phyloP scores from a whole-genome alignment of 2,329 filamentous ascomycete species.

The Rasamsonia emersonii region DNA sequence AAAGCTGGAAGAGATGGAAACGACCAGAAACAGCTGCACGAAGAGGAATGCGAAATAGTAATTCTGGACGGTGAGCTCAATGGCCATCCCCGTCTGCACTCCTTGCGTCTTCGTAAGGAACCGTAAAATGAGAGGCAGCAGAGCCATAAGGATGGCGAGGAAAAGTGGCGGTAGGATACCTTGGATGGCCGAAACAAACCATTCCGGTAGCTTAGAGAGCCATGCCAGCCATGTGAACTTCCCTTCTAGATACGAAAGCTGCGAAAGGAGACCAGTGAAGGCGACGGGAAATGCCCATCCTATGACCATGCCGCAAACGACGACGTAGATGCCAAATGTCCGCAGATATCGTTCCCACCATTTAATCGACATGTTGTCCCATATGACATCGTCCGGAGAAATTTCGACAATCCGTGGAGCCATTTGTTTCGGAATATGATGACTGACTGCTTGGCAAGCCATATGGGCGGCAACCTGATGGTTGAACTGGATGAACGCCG shows the following conservation, averaged over 20 bases:
- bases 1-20: slow-evolving; percentile 73
- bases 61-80: slow-evolving; percentile 73
- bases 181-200: slow-evolving; percentile 60
- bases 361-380: slow-evolving; percentile 92
- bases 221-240: slow-evolving; percentile 62
- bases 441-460: slow-evolving; percentile 86
- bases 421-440: slow-evolving; percentile 92
- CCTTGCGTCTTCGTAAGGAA: slow-evolving; percentile 67
- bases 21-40: slow-evolving; percentile 87
- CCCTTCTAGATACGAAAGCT: slow-evolving; percentile 61
- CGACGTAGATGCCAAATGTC: slow-evolving; percentile 53
- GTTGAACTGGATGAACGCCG: slow-evolving; percentile 97
- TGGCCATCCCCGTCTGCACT: slow-evolving; percentile 70
- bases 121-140: slow-evolving; percentile 72
- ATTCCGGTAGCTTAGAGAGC: slow-evolving; percentile 53
- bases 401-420: slow-evolving; percentile 87
- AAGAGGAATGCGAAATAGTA: slow-evolving; percentile 95
- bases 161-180: slow-evolving; percentile 78
- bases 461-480: slow-evolving; percentile 96
- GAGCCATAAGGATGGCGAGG: slow-evolving; percentile 65
- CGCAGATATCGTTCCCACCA: slow-evolving; percentile 89
- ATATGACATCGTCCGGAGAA: slow-evolving; percentile 82
- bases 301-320: slow-evolving; percentile 68
- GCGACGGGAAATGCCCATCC: slow-evolving; percentile 87
- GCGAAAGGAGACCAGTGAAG: slow-evolving; percentile 74